Base-by-base conservation (phyloP, 2,329 filamentous ascomycete species). In the Exophiala xenobiotica region DNA sequence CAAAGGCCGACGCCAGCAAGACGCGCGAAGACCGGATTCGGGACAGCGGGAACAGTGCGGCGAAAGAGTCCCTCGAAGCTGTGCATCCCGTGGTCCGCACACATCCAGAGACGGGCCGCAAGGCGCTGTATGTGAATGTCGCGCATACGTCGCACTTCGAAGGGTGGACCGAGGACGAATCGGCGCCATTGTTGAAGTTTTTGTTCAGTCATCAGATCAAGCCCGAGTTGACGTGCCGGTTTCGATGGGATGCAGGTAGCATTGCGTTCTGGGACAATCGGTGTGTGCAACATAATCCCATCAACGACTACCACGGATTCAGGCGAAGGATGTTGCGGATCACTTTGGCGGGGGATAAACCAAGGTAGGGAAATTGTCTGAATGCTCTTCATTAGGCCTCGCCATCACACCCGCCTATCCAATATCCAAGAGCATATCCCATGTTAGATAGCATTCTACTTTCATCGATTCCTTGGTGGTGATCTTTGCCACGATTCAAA, bases 261-360 rank as follows among this genome's bases (percentile, higher is more conserved):
- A 71, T 78, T 4, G 75, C 76, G 1, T 73, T 78, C 63, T 78
- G 76, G 75, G 76, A 79, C 48, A 78, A 78, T 54, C 60, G 72
- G 65, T 69, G 56, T 19, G 54, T 49, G 3, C 53, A 57, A 41
- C 58, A 61, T 27, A 57, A 61, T 41, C 58, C 58, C 1, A 56
- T 61, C 33, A 61, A 59, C 47, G 58, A 60, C 26, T 60, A 60
- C 22, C 56, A 60, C 49, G 58, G 58, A 5, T 57, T 47, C 27
- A 49, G 53, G 14, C 49, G 58, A 33, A 56, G 47, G 23, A 59
- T 60, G 58, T 31, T 58, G 45, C 44, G 58, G 14, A 54, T 60
- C 11, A 60, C 58, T 3, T 38, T 60, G 24, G 53, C 46, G 22
- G 58, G 58, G 8, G 58, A 60, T 39, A 48, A 22, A n/a, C 58